These are phyloP conservation scores for Paspalum vaginatum DNA, from an alignment of 176 grass and related monocot genomes.

Conservation along the genomic window DNA sequence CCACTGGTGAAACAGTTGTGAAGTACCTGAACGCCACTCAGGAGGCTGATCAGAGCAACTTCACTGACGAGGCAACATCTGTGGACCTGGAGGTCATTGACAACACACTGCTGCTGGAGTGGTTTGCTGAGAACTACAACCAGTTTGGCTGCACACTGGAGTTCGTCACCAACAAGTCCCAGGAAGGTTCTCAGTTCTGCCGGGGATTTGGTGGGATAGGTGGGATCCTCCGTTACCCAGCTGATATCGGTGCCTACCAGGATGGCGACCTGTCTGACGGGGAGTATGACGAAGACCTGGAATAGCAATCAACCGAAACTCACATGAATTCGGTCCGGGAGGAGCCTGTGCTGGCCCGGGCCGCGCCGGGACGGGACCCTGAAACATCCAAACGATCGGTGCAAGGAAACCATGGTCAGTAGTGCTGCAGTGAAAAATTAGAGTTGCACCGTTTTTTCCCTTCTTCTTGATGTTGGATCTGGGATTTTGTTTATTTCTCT, in stretches of 20 bases:
- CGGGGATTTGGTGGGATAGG: constrained; percentile 64
- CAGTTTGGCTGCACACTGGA: constrained; percentile 58
- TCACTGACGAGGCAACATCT: constrained; percentile 29
- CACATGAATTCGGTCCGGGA: constrained; percentile 36
- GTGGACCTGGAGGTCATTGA: constrained; percentile 51
- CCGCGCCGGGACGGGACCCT: constrained; percentile 15
- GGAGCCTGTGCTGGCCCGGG: constrained; percentile 52
- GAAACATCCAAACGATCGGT: constrained; percentile 43
- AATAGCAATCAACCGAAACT: constrained; percentile 63
- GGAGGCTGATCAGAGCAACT: constrained; percentile 57
- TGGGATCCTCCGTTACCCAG: constrained; percentile 62
- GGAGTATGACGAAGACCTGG: constrained; percentile 45
- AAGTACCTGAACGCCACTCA: constrained; percentile 49
- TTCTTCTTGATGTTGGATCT: neutral
- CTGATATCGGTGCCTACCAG: constrained; percentile 40
- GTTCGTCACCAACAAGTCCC: constrained; percentile 66
- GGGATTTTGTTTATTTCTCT: neutral
- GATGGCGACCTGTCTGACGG: constrained; percentile 48
- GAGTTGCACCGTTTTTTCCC: neutral
- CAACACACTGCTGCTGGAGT: constrained; percentile 53
- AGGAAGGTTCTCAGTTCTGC: constrained; percentile 72
- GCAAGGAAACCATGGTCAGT: constrained; percentile 27
- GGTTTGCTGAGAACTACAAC: constrained; percentile 65
- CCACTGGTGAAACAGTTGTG: constrained; percentile 47
- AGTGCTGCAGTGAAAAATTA: neutral